Evolutionary conservation across 768 basidiomycete species (phyloP), one percentile per base, ranked within the genome.

Genomic region (Lactarius evosmus): DNA sequence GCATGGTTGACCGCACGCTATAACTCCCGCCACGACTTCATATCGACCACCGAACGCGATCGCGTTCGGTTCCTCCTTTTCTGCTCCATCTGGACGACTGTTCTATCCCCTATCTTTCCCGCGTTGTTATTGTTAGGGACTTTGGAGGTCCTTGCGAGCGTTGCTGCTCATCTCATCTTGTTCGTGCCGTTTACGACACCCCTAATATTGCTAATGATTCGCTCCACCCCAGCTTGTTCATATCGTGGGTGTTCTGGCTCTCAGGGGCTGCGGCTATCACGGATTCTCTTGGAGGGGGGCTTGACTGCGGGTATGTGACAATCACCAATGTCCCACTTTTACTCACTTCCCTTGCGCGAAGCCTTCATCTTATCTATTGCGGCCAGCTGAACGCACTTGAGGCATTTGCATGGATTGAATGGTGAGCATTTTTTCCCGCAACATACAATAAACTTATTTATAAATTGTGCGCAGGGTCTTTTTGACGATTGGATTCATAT

Each of bases 1-100:
- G 86, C 89, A 5, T 93, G 87, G 84, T 78, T 94, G 50, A 80
- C 82, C 8, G 76, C 85, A 16, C 79, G 76, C 50, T 93, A 83
- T 77, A 84, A 86, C 72, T 61, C 73, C 32, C 77, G 80, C 66
- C 78, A 83, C 74, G 79, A 88, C 76, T 82, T 77, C 71, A 76
- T 75, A 58, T 80, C 71, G 63, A 63, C 67, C 12, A 71, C 77
- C 34, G 81, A 85, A 66, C 83, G 83, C 50, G 83, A 87, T 69
- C 82, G 87, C 53, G 61, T 64, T 8, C 55, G 53, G 29, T 69
- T 64, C 60, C 66, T 69, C 52, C 68, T 69, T 2, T 69, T 69
- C 54, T 67, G 66, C 62, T 69, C 68, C n/a, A 51, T 67, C 49
- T 69, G 68, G 68, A 67, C 68, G 7, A 41, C 66, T 7, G 0